Evolutionary conservation across 257 asterid genomes (phyloP), one percentile per base, ranked within the genome.

Genomic region (Gardenia jasminoides): DNA sequence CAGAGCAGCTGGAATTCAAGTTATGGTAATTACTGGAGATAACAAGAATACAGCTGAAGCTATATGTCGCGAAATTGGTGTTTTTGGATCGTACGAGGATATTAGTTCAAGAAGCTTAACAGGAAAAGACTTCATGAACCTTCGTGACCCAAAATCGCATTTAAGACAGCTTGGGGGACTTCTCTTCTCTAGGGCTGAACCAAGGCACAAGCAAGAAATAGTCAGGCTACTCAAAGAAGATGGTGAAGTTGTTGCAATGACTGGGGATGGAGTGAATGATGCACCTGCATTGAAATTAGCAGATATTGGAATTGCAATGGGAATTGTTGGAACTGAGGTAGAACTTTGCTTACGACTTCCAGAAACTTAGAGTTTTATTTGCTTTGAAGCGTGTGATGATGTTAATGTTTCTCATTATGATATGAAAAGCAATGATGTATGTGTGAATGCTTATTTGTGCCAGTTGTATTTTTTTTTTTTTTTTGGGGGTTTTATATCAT

Each of bases 191-290:
- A 91, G 99, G 89, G 98, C 99, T 83, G 99, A 96, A 82, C 99
- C 99, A 70, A 90, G 95, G 87, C 99, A 96, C 84, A 96, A 96
- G 78, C 99, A 92, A 86, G 98, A 96, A 72, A 96, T 96, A 78
- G 99, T 96, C 88, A 96, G 96, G 89, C 81, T 96, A 88, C 97
- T 96, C 70, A 96, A 96, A 92, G 97, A 92, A 80, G 91, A 76
- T 17, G 99, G 97, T 77, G 99, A 96, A 88, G 98, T 96, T 62
- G 99, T 96, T 43, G 99, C 99, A 36, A 96, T 96, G 99, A 96
- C 99, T 31, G 99, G 99, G 62, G 99, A 96, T 89, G 99, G 99
- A 74, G 99, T 96, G 82, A 96, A 94, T 77, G 98, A 94, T 82
- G 98, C 98, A 36, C 98, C 98, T 72, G 98, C 98, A 41, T 80